Evolutionary conservation across 352 stramenopile genomes (phyloP).

Genomic region (Detonula confervacea): DNA sequence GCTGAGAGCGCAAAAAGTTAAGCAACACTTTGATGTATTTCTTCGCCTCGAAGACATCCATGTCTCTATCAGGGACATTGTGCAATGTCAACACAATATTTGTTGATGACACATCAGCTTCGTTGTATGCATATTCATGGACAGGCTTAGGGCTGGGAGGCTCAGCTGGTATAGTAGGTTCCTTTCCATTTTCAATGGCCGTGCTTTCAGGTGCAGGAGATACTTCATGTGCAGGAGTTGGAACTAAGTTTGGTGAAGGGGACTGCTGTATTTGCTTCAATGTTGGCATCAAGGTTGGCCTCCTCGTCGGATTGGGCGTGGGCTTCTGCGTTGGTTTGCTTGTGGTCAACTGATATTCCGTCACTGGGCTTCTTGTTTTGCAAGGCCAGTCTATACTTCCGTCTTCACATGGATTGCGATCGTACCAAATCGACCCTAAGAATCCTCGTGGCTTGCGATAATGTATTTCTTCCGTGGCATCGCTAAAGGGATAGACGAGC

Average conservation of each 20-base stretch:
- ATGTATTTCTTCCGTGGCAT: background rate
- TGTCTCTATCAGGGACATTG: slow-evolving; percentile 1
- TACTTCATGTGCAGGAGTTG: background rate
- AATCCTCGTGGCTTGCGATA: slow-evolving; percentile 29
- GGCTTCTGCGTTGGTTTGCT: background rate
- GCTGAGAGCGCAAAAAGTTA: background rate
- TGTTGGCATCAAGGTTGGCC: background rate
- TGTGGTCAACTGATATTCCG: background rate
- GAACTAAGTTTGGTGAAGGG: background rate
- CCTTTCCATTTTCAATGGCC: too few relatives aligned
- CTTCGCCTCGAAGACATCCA: background rate
- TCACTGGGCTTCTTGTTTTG: background rate
- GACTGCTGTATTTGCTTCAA: background rate
- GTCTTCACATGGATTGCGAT: slow-evolving; percentile 9
- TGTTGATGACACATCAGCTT: background rate
- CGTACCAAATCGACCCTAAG: slow-evolving; percentile 23
- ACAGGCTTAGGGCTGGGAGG: background rate
- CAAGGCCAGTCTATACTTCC: background rate
- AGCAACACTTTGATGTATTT: slow-evolving; percentile 14
- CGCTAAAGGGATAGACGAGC: slow-evolving; percentile 20
- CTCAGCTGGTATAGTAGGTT: background rate
- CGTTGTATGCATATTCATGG: background rate
- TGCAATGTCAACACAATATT: slow-evolving; percentile 10
- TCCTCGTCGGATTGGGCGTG: background rate
- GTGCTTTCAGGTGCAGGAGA: too few relatives aligned